phyloP scores from a whole-genome alignment of 768 basidiomycete genomes.

The Trametes sanguinea region DNA sequence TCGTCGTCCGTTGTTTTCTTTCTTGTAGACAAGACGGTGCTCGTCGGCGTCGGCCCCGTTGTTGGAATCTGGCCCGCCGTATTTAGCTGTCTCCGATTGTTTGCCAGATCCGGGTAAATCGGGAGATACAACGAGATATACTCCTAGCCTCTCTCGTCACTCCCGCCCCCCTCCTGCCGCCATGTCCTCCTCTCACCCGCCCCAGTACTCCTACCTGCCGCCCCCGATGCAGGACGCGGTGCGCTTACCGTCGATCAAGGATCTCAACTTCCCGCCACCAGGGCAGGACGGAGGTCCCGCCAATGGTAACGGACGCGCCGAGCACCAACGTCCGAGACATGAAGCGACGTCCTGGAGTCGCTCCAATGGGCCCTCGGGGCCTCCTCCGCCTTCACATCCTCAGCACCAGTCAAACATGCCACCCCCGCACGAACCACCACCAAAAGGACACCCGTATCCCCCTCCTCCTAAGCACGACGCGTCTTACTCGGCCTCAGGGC shows the following conservation, averaged over 20 bases:
- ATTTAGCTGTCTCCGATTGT: constrained; percentile 22
- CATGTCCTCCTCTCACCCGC: constrained; percentile 56
- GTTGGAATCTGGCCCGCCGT: constrained; percentile 5
- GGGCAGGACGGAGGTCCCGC: constrained; percentile 37
- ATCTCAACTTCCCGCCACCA: constrained; percentile 59
- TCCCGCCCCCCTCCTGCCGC: constrained; percentile 33
- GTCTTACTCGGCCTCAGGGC: constrained; percentile 51
- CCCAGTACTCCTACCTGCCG: constrained; percentile 39
- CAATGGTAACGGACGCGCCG: constrained; percentile 33
- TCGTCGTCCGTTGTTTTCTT: constrained; percentile 2
- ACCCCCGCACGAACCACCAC: constrained; percentile 26
- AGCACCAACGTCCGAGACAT: constrained; percentile 41
- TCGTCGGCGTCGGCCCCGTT: constrained; percentile 21
- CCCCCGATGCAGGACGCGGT: constrained; percentile 45
- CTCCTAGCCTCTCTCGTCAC: constrained; percentile 36
- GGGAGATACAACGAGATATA: constrained; percentile 60
- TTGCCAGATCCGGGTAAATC: constrained; percentile 62
- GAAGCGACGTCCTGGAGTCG: constrained; percentile 31
- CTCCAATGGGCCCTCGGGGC: constrained; percentile 15
- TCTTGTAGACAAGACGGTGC: background rate
- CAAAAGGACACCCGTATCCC: constrained; percentile 29
- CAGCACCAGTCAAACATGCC: constrained; percentile 25
- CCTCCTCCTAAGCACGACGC: constrained; percentile 50
- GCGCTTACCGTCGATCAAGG: constrained; percentile 72
- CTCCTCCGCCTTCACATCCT: constrained; percentile 15